phyloP scores from a whole-genome alignment of 257 asterid species.

The Petrea volubilis region DNA sequence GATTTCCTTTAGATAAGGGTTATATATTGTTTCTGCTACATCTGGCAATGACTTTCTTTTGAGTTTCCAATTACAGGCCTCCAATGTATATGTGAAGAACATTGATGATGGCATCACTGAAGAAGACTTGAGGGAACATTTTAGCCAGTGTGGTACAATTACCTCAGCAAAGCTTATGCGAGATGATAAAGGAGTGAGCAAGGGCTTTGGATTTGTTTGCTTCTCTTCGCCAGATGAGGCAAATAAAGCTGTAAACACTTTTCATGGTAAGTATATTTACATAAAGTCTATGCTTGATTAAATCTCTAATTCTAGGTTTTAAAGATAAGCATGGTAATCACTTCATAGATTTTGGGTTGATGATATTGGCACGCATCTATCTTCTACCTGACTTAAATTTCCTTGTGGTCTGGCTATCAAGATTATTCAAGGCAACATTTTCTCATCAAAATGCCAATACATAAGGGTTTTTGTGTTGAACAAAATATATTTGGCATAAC shows the following conservation, averaged over 20 bases:
- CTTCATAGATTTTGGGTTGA: not conserved
- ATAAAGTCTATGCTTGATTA: not conserved
- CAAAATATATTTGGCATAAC: not conserved
- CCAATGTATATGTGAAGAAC: conserved; percentile 61
- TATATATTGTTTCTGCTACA: not conserved
- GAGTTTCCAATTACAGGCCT: conserved; percentile 32
- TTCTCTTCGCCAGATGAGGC: conserved; percentile 61
- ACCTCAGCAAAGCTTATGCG: conserved; percentile 56
- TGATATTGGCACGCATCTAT: not conserved
- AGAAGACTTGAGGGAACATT: conserved; percentile 45
- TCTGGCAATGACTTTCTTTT: conserved; percentile 1
- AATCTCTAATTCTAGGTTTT: not conserved
- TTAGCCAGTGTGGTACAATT: conserved; percentile 49
- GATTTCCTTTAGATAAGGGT: not conserved
- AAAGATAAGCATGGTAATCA: not conserved
- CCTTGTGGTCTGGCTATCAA: not conserved
- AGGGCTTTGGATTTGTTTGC: conserved; percentile 68
- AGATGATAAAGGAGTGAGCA: conserved; percentile 59
- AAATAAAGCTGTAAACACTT: conserved; percentile 41
- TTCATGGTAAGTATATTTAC: conserved; percentile 41
- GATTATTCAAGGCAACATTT: not conserved
- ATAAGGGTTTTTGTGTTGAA: no score
- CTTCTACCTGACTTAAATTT: not conserved
- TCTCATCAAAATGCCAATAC: not conserved
- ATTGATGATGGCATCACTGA: conserved; percentile 46